Evolutionary conservation across 345 rosid species (phyloP).

Genomic region (Rhodomyrtus tomentosa): DNA sequence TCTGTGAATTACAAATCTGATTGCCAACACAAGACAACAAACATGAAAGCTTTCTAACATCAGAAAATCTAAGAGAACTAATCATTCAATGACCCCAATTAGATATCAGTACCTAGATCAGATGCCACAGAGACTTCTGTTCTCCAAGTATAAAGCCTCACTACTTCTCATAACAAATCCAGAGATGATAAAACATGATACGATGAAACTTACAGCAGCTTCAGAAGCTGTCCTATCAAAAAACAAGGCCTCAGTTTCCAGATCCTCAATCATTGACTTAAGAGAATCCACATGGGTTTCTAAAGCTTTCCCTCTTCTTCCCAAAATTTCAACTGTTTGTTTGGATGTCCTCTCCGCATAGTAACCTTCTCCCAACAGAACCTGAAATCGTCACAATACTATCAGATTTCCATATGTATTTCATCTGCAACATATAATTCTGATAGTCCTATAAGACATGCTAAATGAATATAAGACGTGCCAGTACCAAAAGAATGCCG

Average conservation of each 20-base stretch:
- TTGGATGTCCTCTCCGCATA: slow-evolving; percentile 63
- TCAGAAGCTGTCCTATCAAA: slow-evolving; percentile 71
- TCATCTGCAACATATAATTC: background rate
- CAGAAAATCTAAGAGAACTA: background rate
- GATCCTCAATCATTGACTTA: slow-evolving; percentile 62
- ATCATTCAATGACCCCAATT: background rate
- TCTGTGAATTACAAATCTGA: background rate
- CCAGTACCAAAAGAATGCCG: background rate
- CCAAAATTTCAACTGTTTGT: slow-evolving; percentile 69
- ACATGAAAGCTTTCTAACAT: background rate
- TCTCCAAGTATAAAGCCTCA: background rate
- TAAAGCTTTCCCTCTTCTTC: slow-evolving; percentile 64
- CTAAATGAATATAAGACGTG: background rate
- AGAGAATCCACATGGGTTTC: slow-evolving; percentile 48
- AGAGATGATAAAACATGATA: background rate
- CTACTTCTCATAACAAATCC: background rate
- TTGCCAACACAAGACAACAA: background rate
- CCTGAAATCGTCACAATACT: slow-evolving; percentile 19
- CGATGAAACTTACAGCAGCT: slow-evolving; percentile 37
- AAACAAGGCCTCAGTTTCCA: slow-evolving; percentile 68
- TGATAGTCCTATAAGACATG: background rate
- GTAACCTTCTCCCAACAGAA: slow-evolving; percentile 77
- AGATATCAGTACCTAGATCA: background rate
- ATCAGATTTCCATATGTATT: background rate
- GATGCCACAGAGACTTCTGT: background rate